phyloP scores from a whole-genome alignment of 73 alveolate genomes.

The Uronychia setigera region DNA sequence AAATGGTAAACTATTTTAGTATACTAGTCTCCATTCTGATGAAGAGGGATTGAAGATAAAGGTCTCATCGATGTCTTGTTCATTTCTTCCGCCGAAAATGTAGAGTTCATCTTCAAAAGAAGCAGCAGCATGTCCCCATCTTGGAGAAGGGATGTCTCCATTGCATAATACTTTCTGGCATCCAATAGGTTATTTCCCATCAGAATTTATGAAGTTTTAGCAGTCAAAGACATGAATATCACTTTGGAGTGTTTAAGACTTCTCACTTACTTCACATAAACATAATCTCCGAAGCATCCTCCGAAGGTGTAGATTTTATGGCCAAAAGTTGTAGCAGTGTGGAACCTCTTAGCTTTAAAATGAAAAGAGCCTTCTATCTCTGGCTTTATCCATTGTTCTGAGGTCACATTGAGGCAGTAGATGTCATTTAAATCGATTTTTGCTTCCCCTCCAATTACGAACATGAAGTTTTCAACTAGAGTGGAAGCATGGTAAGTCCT shows the following conservation, averaged over 20 bases:
- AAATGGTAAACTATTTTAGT: neutral
- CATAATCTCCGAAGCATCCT: slow-evolving; percentile 70
- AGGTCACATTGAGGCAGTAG: slow-evolving; percentile 55
- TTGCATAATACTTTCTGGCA: neutral
- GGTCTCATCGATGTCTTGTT: slow-evolving; percentile 77
- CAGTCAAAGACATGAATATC: slow-evolving; percentile 43
- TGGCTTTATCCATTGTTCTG: slow-evolving; percentile 36
- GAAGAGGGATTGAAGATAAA: slow-evolving; percentile 37
- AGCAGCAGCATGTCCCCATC: slow-evolving; percentile 90
- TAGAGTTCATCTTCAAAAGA: slow-evolving; percentile 79
- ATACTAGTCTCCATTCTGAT: slow-evolving; percentile 26
- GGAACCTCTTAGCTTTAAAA: slow-evolving; percentile 58
- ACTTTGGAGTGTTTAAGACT: neutral
- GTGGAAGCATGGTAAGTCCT: slow-evolving; percentile 74
- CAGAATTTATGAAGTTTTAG: slow-evolving; percentile 6
- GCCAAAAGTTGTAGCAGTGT: slow-evolving; percentile 45
- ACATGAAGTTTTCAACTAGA: slow-evolving; percentile 53
- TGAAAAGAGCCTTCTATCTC: slow-evolving; percentile 8
- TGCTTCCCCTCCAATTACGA: slow-evolving; percentile 71
- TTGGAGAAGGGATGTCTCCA: slow-evolving; percentile 61
- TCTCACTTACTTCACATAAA: slow-evolving; percentile 27
- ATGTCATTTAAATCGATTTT: slow-evolving; percentile 46
- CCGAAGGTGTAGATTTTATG: slow-evolving; percentile 50
- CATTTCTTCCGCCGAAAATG: slow-evolving; percentile 93
- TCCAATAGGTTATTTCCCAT: neutral